phyloP scores from a whole-genome alignment of 192 early-diverging fungal species.

The Linnemannia schmuckeri region DNA sequence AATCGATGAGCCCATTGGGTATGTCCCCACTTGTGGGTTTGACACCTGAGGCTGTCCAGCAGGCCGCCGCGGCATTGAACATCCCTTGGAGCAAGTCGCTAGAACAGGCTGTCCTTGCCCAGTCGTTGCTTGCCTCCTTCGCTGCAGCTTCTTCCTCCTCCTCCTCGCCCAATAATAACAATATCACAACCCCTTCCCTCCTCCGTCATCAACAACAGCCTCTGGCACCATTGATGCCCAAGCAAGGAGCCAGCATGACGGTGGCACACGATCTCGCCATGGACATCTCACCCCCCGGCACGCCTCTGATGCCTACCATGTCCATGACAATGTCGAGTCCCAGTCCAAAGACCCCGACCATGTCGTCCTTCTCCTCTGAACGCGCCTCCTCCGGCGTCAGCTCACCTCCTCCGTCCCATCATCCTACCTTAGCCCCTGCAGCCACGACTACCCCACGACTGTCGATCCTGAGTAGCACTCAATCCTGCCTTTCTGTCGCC shows the following conservation, averaged over 20 bases:
- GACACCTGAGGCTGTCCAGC: constrained; percentile 47
- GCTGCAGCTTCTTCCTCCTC: neutral
- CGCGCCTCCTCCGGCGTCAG: neutral
- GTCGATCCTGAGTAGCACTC: constrained; percentile 42
- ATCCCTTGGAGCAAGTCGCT: constrained; percentile 51
- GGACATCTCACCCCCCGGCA: constrained; percentile 37
- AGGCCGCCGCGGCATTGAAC: constrained; percentile 47
- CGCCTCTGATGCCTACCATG: constrained; percentile 17
- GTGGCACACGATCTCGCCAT: constrained; percentile 40
- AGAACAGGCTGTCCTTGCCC: constrained; percentile 46
- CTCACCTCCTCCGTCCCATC: neutral
- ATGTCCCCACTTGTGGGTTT: constrained; percentile 19
- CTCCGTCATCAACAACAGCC: neutral
- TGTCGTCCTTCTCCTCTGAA: neutral
- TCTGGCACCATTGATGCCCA: constrained; percentile 27
- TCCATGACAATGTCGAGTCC: constrained; percentile 6
- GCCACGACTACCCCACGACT: constrained; percentile 16
- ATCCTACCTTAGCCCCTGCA: neutral
- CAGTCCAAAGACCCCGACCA: constrained; percentile 17
- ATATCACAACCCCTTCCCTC: neutral
- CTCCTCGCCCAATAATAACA: neutral
- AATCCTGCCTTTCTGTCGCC: constrained; percentile 16
- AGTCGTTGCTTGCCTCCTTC: constrained; percentile 37
- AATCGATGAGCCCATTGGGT: neutral
- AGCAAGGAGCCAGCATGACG: constrained; percentile 49